phyloP scores from a whole-genome alignment of 2,329 filamentous ascomycete genomes.

The Fusarium sp. region DNA sequence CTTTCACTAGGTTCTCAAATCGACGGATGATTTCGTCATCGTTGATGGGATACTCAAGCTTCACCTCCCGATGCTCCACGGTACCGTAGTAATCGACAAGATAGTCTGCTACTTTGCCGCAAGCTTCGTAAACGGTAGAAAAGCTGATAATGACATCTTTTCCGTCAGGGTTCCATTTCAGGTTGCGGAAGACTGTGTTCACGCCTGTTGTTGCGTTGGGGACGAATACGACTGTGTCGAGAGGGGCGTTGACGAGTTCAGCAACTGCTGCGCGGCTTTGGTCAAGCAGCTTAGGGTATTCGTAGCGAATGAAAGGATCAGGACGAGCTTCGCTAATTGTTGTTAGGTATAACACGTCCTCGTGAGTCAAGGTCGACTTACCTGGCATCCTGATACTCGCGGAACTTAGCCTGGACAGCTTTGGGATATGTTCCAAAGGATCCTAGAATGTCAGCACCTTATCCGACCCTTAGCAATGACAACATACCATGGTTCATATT shows the following conservation, averaged over 20 bases:
- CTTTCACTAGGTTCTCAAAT: constrained; percentile 69
- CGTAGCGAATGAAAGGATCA: constrained; percentile 80
- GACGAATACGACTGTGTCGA: constrained; percentile 78
- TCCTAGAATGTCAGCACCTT: constrained; percentile 56
- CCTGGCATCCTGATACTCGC: constrained; percentile 71
- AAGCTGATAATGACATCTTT: constrained; percentile 85
- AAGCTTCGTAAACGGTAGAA: constrained; percentile 80
- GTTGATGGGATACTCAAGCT: constrained; percentile 74
- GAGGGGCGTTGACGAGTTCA: constrained; percentile 71
- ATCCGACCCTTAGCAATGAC: neutral
- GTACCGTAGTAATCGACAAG: constrained; percentile 72
- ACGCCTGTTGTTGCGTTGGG: constrained; percentile 82
- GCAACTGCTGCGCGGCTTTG: constrained; percentile 76
- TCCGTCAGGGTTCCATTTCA: constrained; percentile 74
- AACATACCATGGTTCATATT: constrained; percentile 82
- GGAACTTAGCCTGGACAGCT: constrained; percentile 68
- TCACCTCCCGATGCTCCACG: constrained; percentile 64
- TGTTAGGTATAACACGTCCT: neutral
- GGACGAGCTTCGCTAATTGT: constrained; percentile 68
- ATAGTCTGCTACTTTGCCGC: constrained; percentile 77
- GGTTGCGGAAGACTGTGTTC: constrained; percentile 82
- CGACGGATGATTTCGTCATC: constrained; percentile 72
- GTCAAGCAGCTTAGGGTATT: constrained; percentile 71
- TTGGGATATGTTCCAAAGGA: constrained; percentile 83
- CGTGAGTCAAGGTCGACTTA: neutral